phyloP scores from a whole-genome alignment of 345 rosid genomes.

The Eucalyptus leucophloia region DNA sequence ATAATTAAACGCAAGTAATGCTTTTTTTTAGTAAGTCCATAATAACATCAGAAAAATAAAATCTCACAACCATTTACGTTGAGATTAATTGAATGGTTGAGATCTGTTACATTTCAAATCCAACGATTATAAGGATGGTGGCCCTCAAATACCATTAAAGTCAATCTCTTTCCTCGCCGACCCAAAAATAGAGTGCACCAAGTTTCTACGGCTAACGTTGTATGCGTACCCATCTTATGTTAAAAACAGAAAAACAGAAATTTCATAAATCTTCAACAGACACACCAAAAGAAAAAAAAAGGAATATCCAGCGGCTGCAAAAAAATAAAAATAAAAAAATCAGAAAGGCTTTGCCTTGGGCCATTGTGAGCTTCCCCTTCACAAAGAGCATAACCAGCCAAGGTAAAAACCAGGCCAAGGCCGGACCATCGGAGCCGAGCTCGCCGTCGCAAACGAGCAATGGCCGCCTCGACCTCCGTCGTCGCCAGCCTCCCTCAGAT shows the following conservation, averaged over 20 bases:
- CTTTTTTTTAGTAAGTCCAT: not conserved
- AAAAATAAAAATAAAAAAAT: not conserved
- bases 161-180: not conserved
- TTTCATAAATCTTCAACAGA: not conserved
- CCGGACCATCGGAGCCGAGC: not conserved
- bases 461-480: slow-evolving; percentile 3
- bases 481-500: slow-evolving; percentile 1
- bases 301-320: not conserved
- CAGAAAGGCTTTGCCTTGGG: not conserved
- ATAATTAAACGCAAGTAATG: not conserved
- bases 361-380: not conserved
- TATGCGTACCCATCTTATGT: not conserved
- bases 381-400: not conserved
- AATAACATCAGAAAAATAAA: not conserved
- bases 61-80: not conserved
- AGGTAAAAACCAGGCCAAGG: not conserved
- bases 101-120: not conserved
- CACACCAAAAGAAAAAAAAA: not conserved
- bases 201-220: not conserved
- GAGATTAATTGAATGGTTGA: not conserved
- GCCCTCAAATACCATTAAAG: not conserved
- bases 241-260: not conserved
- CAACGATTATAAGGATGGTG: not conserved
- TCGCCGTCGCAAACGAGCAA: not conserved
- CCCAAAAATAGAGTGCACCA: not conserved